Percentiles rank a stretch among this genome's conserved stretches.
Conservation (phyloP, 352 stramenopile species). For the Phytophthora ramorum region DNA sequence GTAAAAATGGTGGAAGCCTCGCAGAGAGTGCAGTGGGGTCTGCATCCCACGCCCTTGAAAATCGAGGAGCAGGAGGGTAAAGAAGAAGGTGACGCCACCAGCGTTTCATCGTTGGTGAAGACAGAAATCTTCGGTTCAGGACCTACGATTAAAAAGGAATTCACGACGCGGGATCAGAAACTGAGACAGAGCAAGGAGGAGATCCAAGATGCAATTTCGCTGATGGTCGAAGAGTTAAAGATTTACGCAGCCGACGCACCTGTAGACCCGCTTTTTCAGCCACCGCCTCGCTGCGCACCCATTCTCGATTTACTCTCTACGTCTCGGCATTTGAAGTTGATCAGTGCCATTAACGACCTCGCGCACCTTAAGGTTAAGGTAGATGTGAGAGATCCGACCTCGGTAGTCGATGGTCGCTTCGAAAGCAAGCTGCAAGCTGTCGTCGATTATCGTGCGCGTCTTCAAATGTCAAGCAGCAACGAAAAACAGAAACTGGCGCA, state of each 20-base stretch:
- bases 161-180: slow-evolving; percentile 78
- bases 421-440: slow-evolving; percentile 70
- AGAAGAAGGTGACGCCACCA: slow-evolving; percentile 17
- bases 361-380: slow-evolving; percentile 62
- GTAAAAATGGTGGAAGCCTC: slow-evolving; percentile 83
- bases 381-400: slow-evolving; percentile 25
- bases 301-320: slow-evolving; percentile 78
- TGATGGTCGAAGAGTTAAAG: slow-evolving; percentile 78
- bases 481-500: slow-evolving; percentile 72
- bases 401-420: slow-evolving; percentile 46
- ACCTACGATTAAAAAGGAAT: slow-evolving; percentile 76
- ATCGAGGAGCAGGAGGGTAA: slow-evolving; percentile 43
- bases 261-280: slow-evolving; percentile 55
- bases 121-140: slow-evolving; percentile 63
- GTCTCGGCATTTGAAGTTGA: slow-evolving; percentile 74
- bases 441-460: slow-evolving; percentile 73
- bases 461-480: slow-evolving; percentile 74
- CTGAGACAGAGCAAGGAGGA: slow-evolving; percentile 61
- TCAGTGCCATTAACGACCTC: slow-evolving; percentile 77
- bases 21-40: slow-evolving; percentile 74
- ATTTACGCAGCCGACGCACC: slow-evolving; percentile 63
- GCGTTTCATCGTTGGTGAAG: slow-evolving; percentile 41
- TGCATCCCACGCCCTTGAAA: slow-evolving; percentile 19
- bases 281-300: slow-evolving; percentile 55
- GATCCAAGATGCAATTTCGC: slow-evolving; percentile 59